Evolutionary conservation across 768 basidiomycete genomes (phyloP).

Genomic region (Calocera viscosa): DNA sequence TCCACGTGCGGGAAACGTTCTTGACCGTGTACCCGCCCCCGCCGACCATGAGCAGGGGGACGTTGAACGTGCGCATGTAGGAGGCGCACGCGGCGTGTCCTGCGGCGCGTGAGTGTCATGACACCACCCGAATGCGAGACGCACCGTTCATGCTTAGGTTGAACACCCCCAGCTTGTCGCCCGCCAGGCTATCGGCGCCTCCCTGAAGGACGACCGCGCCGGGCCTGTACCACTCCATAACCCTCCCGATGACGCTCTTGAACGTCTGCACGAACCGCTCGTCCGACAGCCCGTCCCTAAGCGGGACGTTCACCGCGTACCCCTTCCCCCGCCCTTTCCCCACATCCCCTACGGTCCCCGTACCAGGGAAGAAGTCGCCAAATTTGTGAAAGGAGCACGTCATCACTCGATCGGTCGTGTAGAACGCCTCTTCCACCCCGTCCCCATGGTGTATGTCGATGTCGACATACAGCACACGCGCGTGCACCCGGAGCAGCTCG

Average conservation of each 20-base stretch:
- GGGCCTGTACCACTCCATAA: constrained; percentile 79
- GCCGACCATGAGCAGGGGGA: constrained; percentile 83
- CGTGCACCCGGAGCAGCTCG: constrained; percentile 66
- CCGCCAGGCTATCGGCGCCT: constrained; percentile 88
- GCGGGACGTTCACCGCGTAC: constrained; percentile 84
- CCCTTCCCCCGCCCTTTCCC: constrained; percentile 75
- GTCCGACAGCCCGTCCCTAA: constrained; percentile 90
- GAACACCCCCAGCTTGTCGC: constrained; percentile 92
- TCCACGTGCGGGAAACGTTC: constrained; percentile 90
- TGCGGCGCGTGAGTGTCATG: constrained; percentile 14
- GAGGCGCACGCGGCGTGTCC: constrained; percentile 88
- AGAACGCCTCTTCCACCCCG: constrained; percentile 97
- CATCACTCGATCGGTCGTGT: constrained; percentile 94
- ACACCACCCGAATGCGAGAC: constrained; percentile 10
- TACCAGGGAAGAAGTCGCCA: constrained; percentile 88
- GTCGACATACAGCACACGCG: constrained; percentile 91
- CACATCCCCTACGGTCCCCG: constrained; percentile 71
- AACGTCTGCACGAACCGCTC: constrained; percentile 44
- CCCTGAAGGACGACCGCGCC: constrained; percentile 86
- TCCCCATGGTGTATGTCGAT: constrained; percentile 98
- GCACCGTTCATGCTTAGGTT: constrained; percentile 76
- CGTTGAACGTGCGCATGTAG: constrained; percentile 65
- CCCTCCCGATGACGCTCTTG: constrained; percentile 63
- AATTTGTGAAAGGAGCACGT: constrained; percentile 96
- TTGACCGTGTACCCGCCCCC: constrained; percentile 96